Conservation (phyloP, 352 stramenopile genomes). For the Phytophthora brassicae region DNA sequence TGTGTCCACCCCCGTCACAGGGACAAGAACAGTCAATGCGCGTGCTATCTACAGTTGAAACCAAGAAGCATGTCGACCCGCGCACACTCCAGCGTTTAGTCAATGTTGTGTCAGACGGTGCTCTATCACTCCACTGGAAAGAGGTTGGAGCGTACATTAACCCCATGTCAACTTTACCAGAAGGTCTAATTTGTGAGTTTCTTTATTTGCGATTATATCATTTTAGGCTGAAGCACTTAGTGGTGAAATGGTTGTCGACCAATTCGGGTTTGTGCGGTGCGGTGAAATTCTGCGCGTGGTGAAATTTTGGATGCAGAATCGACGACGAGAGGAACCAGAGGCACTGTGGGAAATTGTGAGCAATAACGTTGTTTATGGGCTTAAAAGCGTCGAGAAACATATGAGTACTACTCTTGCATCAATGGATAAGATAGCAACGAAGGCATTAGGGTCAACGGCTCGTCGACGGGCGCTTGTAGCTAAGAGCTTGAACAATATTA, state of each 20-base stretch:
- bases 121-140: slow-evolving; percentile 22
- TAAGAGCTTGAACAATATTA: slow-evolving; percentile 13
- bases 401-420: slow-evolving; percentile 20
- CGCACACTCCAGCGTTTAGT: slow-evolving; percentile 48
- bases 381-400: slow-evolving; percentile 19
- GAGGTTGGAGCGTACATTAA: slow-evolving; percentile 29
- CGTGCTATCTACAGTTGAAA: slow-evolving; percentile 21
- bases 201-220: no score
- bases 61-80: slow-evolving; percentile 40
- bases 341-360: slow-evolving; percentile 44
- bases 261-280: slow-evolving; percentile 49
- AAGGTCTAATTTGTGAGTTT: neutral
- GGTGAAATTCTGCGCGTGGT: slow-evolving; percentile 54
- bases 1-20: slow-evolving; percentile 22
- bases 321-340: slow-evolving; percentile 27
- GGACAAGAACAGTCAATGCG: slow-evolving; percentile 16
- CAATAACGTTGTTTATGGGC: slow-evolving; percentile 5
- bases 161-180: neutral
- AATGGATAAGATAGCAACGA: slow-evolving; percentile 13
- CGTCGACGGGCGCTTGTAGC: slow-evolving; percentile 10
- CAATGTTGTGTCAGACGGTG: slow-evolving; percentile 42
- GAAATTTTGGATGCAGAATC: slow-evolving; percentile 39
- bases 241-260: slow-evolving; percentile 34
- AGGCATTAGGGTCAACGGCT: neutral
- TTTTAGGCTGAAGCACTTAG: slow-evolving; percentile 40